Percentiles rank a stretch among this genome's conserved stretches.
Evolutionary conservation across 371 early-diverging fungal genomes (phyloP).

Genomic region (Blakeslea trispora): DNA sequence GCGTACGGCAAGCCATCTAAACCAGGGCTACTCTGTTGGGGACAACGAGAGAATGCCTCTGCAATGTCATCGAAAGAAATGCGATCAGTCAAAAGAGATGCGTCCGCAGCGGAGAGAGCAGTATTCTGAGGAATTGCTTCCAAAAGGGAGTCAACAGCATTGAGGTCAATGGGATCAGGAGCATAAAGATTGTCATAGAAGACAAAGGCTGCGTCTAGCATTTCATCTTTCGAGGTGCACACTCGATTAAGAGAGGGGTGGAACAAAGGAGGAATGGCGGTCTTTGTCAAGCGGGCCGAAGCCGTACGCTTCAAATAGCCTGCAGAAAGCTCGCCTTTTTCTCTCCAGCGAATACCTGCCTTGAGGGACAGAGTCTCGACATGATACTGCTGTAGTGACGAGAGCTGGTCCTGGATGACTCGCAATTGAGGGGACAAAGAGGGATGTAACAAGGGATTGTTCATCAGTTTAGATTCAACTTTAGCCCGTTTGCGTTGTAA

Average conservation of each 20-base stretch:
- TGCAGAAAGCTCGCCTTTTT: too few species aligned
- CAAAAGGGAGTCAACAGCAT: background rate
- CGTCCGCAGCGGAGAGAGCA: too few species aligned
- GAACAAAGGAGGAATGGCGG: background rate
- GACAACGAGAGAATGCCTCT: background rate
- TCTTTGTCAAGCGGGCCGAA: background rate
- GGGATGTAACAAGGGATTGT: slow-evolving; percentile 8
- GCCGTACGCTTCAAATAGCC: slow-evolving; percentile 8
- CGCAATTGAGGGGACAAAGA: background rate
- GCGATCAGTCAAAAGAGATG: background rate
- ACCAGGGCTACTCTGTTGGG: slow-evolving; percentile 15
- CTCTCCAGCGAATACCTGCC: slow-evolving; percentile 3
- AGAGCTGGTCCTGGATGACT: background rate
- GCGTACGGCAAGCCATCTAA: slow-evolving; percentile 31
- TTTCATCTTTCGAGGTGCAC: background rate
- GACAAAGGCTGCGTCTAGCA: slow-evolving; percentile 7
- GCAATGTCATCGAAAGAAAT: background rate
- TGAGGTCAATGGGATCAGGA: slow-evolving; percentile 7
- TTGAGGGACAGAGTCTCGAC: slow-evolving; percentile 1
- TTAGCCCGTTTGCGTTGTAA: slow-evolving; percentile 1
- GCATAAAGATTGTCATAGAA: slow-evolving; percentile 13
- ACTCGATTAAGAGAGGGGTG: background rate
- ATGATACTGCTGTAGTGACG: slow-evolving; percentile 3
- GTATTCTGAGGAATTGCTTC: background rate
- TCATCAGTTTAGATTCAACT: slow-evolving; percentile 9